Conservation (phyloP, 1,284 basidiomycete species). For the Ceratobasidium sp. region DNA sequence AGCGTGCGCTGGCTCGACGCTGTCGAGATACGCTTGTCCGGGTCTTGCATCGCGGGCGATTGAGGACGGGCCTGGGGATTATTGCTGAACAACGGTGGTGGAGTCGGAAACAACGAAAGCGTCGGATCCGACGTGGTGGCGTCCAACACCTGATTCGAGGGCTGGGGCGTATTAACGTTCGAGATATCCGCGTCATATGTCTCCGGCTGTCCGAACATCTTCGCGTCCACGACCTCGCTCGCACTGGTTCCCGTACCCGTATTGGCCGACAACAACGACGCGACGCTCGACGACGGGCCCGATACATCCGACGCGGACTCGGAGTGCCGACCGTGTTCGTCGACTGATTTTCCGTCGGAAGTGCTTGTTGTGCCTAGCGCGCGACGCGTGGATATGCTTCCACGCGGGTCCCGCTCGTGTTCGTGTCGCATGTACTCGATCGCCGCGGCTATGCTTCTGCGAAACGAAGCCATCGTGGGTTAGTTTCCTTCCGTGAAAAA, state of each 20-base stretch:
- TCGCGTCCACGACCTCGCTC: constrained; percentile 24
- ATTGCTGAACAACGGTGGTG: not conserved
- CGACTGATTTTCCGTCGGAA: not conserved
- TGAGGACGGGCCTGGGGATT: constrained; percentile 32
- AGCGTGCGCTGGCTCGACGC: constrained; percentile 44
- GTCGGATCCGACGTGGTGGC: not conserved
- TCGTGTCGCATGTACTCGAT: constrained; percentile 44
- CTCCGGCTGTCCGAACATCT: not conserved
- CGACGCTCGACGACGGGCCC: constrained; percentile 43
- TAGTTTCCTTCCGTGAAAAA: not conserved
- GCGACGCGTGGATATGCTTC: constrained; percentile 16
- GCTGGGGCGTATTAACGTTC: constrained; percentile 13
- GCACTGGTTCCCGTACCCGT: constrained; percentile 31
- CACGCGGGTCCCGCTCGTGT: constrained; percentile 32
- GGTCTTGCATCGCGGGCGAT: constrained; percentile 24
- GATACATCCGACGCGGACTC: constrained; percentile 27
- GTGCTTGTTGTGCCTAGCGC: constrained; percentile 1
- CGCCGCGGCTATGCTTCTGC: constrained; percentile 44
- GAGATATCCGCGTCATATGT: constrained; percentile 24
- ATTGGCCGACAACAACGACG: constrained; percentile 16
- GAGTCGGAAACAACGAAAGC: not conserved
- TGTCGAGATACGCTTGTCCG: constrained; percentile 43
- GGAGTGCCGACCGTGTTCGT: constrained; percentile 21
- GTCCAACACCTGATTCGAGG: not conserved
- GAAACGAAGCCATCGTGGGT: constrained; percentile 19